These are phyloP conservation scores for Friedmanniomyces simplex DNA, from an alignment of 495 filamentous ascomycete species.

Conservation along the genomic window DNA sequence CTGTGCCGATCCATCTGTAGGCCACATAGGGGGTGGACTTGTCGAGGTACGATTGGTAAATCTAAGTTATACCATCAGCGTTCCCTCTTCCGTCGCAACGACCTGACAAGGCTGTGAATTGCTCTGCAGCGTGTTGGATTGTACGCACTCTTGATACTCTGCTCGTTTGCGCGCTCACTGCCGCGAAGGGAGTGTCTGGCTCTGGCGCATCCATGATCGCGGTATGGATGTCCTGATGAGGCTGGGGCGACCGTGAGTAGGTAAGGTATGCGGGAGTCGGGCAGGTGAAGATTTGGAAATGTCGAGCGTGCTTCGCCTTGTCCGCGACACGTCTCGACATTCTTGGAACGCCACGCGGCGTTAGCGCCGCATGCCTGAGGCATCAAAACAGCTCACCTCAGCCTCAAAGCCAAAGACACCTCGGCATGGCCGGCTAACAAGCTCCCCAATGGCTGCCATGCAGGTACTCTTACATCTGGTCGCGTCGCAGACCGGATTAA, in stretches of 20 bases:
- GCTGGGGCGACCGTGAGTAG: neutral
- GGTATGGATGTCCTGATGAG: neutral
- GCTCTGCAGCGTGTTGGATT: constrained; percentile 4
- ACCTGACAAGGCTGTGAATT: neutral
- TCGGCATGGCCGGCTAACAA: too few relatives aligned
- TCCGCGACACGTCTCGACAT: neutral
- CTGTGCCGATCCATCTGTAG: constrained; percentile 84
- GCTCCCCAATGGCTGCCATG: too few relatives aligned
- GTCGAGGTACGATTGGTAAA: constrained; percentile 93
- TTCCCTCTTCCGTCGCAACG: neutral
- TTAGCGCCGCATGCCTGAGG: too few relatives aligned
- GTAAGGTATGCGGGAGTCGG: neutral
- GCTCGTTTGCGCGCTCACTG: constrained; percentile 75
- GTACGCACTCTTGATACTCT: constrained; percentile 44
- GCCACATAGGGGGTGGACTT: constrained; percentile 75
- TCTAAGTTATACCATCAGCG: constrained; percentile 38
- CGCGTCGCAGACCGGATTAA: too few relatives aligned
- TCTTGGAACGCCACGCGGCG: neutral
- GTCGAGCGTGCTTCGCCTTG: neutral
- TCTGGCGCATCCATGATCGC: constrained; percentile 63
- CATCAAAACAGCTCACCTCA: too few relatives aligned
- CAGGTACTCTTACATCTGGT: too few relatives aligned
- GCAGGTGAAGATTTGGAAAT: neutral
- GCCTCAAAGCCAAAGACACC: too few relatives aligned
- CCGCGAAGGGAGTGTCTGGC: constrained; percentile 75